Percentiles rank a stretch among this genome's conserved stretches.
Conservation (phyloP, 352 stramenopile genomes). For the Thraustochytrium sp. region DNA sequence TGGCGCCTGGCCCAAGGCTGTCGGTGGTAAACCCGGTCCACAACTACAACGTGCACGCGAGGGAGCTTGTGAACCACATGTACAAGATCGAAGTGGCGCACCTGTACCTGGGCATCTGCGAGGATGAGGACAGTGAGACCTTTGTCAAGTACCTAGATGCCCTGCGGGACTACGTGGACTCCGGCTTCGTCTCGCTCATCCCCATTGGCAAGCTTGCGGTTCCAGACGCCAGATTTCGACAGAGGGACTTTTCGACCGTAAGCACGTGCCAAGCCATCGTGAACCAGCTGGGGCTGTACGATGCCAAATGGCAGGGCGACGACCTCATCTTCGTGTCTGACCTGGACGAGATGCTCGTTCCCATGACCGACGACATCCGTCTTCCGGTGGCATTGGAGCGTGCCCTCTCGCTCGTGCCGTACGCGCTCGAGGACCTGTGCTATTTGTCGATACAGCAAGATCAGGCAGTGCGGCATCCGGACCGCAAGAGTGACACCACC, state of each 20-base stretch:
- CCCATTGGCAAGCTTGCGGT: not conserved
- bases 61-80: not conserved
- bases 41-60: not conserved
- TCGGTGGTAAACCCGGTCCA: not conserved
- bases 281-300: conserved; percentile 27
- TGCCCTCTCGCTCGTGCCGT: not conserved
- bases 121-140: not conserved
- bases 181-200: not conserved
- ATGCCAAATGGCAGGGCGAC: conserved; percentile 21
- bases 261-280: not conserved
- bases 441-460: not conserved
- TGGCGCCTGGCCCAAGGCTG: not conserved
- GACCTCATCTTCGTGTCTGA: not conserved
- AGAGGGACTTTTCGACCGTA: not conserved
- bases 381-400: not conserved
- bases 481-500: not conserved
- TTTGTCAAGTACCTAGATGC: not conserved
- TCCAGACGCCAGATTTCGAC: not conserved
- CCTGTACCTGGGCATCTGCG: not conserved
- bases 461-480: not conserved
- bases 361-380: not conserved
- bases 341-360: conserved; percentile 10
- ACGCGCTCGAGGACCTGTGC: not conserved
- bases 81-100: not conserved
- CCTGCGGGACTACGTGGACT: not conserved